Evolutionary conservation across 23 red algal genomes (phyloP), one percentile per base, ranked within the genome.

Genomic region (Gracilaria domingensis): DNA sequence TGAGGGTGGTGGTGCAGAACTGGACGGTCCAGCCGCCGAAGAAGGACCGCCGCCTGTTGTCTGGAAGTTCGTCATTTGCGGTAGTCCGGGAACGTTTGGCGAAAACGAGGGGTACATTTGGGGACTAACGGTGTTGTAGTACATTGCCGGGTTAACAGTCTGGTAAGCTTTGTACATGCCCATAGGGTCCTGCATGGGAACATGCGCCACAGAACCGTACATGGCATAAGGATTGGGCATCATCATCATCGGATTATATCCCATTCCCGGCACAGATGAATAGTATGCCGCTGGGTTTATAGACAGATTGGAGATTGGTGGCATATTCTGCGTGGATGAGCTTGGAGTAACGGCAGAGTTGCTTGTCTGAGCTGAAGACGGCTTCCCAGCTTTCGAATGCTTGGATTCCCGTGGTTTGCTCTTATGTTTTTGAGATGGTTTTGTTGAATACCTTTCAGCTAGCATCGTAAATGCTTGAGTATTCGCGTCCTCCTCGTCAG

Each of bases 61-160:
- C 78, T 60, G 80, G 55, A 57, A 61, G 24, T 62, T 78, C 12
- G 45, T 37, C 44, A 70, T 48, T 40, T 56, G 67, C 29, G 73
- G 34, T 57, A 81, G 4, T 67, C 73, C 74, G n/a, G 73, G 86
- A 48, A 90, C 47, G 34, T 62, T 66, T 12, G 71, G 86, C 37
- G 60, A 80, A 38, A 65, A 66, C n/a, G 86, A 80, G 32, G 74
- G 23, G 38, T 80, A 78, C 51, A 81, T 55, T n/a, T 66, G 59
- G 26, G 89, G 89, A 77, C 82, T 92, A 17, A 92, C 39, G 24
- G 20, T 84, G 42, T 55, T 74, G 79, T 92, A 92, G 56, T 94
- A 94, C 83, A 88, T 88, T 14, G 92, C 92, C 32, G 92, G 92
- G 47, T 94, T 94, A 29, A 94, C 82, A 23, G 92, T 88, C 29